Base-by-base conservation (phyloP, 2,329 filamentous ascomycete genomes). In the Monosporascus sp. region DNA sequence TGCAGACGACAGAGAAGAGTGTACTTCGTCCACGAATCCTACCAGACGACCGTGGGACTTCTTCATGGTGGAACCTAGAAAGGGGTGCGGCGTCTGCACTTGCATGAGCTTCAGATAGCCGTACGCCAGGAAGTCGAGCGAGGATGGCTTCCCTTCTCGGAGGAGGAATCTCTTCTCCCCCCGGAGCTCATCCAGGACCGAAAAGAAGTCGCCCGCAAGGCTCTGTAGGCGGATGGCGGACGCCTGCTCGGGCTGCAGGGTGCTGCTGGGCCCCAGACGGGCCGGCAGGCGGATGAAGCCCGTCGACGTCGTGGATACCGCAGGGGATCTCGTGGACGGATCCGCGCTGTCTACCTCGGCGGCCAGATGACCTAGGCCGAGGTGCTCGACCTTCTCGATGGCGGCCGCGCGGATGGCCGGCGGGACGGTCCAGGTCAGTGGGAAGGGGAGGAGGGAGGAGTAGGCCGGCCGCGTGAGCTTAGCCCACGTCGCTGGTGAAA, bases 401-500 rank as follows among this genome's bases (percentile, higher is more conserved):
- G 92, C 91, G 38, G 83, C 78, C 11, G 84, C 76, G 48, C 91
- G 88, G 51, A 90, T 76, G 52, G 82, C 76, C 1, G 88, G 85
- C 2, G 92, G 92, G 5, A 95, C 77, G 42, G 88, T 88, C 82
- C 94, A 99, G 62, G 92, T 92, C 57, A 91, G 79, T 18, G 94
- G 91, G 77, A 94, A 96, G 41, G 88, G 83, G 39, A 97, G 82
- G 52, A 97, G 81, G 6, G 77, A 74, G 59, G 86, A 90, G 72
- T 91, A 96, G 38, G 90, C 86, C 2, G 90, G 89, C 17, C 90
- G 84, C 4, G 91, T 96, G 48, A 80, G 74, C 44, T 79, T 75
- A 51, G 84, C 78, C 81, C 94, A 99, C 74, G 97, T 97, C 58
- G 90, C 84, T 53, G 87, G 89, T 34, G 91, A 94, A 57, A 94